A percentile compares a stretch with the other conserved stretches of the same genome.
These are phyloP conservation scores for Rusavskia elegans DNA, from an alignment of 495 filamentous ascomycete species.

Conservation along the genomic window DNA sequence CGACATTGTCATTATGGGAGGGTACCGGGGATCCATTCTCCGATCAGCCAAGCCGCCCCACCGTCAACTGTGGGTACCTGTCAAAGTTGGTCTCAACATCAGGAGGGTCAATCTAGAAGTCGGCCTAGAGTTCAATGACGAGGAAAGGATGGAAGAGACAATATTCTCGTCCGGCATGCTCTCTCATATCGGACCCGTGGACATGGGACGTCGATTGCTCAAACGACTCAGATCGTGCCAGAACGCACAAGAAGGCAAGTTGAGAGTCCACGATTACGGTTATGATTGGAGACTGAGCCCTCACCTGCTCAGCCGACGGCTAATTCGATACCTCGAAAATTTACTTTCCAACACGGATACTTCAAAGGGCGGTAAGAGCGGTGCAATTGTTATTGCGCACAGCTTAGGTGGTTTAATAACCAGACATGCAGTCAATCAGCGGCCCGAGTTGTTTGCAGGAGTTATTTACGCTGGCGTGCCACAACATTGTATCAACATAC, in stretches of 20 bases:
- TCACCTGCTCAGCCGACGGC: slow-evolving; percentile 48
- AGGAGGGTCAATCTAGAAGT: slow-evolving; percentile 87
- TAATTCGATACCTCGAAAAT: slow-evolving; percentile 55
- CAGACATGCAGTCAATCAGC: slow-evolving; percentile 74
- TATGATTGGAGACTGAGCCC: slow-evolving; percentile 94
- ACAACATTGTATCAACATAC: slow-evolving; percentile 74
- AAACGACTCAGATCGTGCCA: slow-evolving; percentile 59
- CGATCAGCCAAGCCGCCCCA: slow-evolving; percentile 71
- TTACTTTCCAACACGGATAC: slow-evolving; percentile 56
- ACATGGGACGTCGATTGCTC: slow-evolving; percentile 70
- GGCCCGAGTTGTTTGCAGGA: slow-evolving; percentile 74
- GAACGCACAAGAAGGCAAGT: slow-evolving; percentile 50
- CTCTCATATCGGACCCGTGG: slow-evolving; percentile 78
- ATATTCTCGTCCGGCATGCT: slow-evolving; percentile 79
- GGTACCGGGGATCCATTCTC: slow-evolving; percentile 78
- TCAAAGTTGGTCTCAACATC: slow-evolving; percentile 86
- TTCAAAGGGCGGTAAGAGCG: slow-evolving; percentile 32
- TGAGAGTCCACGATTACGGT: slow-evolving; percentile 78
- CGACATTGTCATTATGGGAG: slow-evolving; percentile 79
- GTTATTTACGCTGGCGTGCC: slow-evolving; percentile 79
- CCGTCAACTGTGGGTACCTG: slow-evolving; percentile 78
- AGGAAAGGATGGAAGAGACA: slow-evolving; percentile 65
- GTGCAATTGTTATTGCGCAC: slow-evolving; percentile 75
- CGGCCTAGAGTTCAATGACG: slow-evolving; percentile 67
- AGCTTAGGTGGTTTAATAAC: slow-evolving; percentile 82